A percentile compares a stretch with the other conserved stretches of the same genome.
phyloP scores from a whole-genome alignment of 2,329 filamentous ascomycete genomes.

The Penicillium olsonii region DNA sequence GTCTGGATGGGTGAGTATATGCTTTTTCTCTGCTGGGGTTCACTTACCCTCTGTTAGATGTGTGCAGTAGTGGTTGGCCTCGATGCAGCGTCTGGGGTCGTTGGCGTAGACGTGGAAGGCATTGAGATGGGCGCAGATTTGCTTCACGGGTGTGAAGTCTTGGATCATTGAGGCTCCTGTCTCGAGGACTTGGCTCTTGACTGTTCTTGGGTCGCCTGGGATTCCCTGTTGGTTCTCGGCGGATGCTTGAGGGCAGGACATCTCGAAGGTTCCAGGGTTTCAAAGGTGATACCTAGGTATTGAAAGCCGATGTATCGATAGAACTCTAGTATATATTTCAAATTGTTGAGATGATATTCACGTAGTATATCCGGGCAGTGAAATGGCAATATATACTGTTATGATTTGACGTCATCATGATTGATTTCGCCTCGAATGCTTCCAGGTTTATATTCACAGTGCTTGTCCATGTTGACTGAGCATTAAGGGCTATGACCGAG shows the following conservation, averaged over 20 bases:
- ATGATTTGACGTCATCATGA: conserved; percentile 12
- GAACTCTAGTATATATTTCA: no score
- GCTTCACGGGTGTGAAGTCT: conserved; percentile 68
- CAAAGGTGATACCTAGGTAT: no score
- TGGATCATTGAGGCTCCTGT: conserved; percentile 39
- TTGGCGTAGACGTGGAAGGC: conserved; percentile 84
- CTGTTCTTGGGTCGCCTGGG: conserved; percentile 35
- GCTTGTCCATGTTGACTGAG: no score
- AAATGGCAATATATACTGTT: no score
- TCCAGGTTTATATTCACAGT: neutral
- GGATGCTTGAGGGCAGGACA: conserved; percentile 14
- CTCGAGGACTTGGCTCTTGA: conserved; percentile 41
- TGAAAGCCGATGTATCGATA: no score
- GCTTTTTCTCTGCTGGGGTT: neutral
- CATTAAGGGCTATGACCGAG: no score
- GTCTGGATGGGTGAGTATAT: conserved; percentile 49
- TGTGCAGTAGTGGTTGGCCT: conserved; percentile 82
- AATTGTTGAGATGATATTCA: no score
- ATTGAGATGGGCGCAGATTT: conserved; percentile 79
- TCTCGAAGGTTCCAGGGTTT: no score
- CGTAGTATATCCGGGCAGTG: no score
- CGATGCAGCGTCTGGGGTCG: conserved; percentile 68
- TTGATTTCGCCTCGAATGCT: neutral
- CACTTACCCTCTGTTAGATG: conserved; percentile 64
- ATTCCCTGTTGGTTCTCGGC: conserved; percentile 12